These are phyloP conservation scores for Phalaenopsis equestris DNA, from an alignment of 106 monocot species.

Conservation along the genomic window DNA sequence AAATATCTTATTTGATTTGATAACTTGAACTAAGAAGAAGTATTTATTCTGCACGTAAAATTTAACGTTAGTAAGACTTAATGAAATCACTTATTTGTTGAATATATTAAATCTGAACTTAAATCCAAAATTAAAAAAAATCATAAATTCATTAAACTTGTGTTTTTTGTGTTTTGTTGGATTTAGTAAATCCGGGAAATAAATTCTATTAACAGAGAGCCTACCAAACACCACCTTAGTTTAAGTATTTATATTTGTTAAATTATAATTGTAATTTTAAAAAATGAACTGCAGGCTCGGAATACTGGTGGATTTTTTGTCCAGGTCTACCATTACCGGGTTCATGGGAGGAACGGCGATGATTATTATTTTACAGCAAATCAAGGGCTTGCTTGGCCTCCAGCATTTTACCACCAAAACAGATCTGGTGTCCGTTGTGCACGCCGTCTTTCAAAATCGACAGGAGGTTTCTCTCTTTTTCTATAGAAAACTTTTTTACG, in stretches of 20 bases:
- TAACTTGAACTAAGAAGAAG: too few relatives aligned
- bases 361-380: conserved; percentile 23
- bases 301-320: conserved; percentile 18
- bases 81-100: neutral
- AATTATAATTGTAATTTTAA: too few relatives aligned
- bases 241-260: too few relatives aligned
- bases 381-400: conserved; percentile 27
- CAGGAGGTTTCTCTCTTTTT: conserved; percentile 9
- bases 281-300: conserved; percentile 22
- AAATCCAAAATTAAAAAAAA: conserved; percentile 33
- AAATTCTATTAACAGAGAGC: conserved; percentile 5
- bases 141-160: too few relatives aligned
- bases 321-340: conserved; percentile 14
- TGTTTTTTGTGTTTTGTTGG: conserved; percentile 36
- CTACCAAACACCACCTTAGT: too few relatives aligned
- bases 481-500: neutral
- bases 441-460: conserved; percentile 8
- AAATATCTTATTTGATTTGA: too few relatives aligned
- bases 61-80: too few relatives aligned
- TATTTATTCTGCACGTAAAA: too few relatives aligned
- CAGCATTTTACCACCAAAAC: conserved; percentile 17
- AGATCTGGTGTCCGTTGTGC: conserved; percentile 17
- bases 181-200: conserved; percentile 46
- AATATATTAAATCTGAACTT: neutral
- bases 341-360: conserved; percentile 17